Conservation (phyloP, 2,329 filamentous ascomycete species). For the Botrytis deweyae region DNA sequence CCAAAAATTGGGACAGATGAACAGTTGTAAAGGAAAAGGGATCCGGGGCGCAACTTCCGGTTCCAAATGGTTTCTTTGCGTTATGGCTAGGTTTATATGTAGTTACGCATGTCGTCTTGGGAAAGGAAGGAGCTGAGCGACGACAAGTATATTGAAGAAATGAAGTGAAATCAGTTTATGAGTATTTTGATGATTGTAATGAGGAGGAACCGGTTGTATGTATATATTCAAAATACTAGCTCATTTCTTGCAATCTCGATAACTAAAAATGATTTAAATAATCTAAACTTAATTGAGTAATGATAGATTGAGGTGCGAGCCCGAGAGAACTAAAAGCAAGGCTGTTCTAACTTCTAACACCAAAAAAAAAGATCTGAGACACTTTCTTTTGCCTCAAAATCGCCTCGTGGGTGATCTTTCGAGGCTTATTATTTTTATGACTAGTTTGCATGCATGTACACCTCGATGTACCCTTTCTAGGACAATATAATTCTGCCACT, state of each 20-base stretch:
- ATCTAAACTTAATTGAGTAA: background rate
- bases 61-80: slow-evolving; percentile 14
- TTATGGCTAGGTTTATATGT: slow-evolving; percentile 7
- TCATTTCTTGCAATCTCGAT: background rate
- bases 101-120: slow-evolving; percentile 5
- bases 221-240: slow-evolving; percentile 8
- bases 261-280: background rate
- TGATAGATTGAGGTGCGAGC: too few relatives aligned
- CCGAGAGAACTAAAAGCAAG: background rate
- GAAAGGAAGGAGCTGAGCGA: slow-evolving; percentile 3
- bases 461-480: background rate
- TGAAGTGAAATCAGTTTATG: background rate
- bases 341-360: slow-evolving; percentile 4
- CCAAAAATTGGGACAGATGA: slow-evolving; percentile 18
- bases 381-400: slow-evolving; percentile 13
- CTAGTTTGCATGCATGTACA: background rate
- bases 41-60: slow-evolving; percentile 6
- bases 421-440: background rate
- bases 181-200: background rate
- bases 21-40: slow-evolving; percentile 20
- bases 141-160: slow-evolving; percentile 7
- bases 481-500: background rate
- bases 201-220: background rate
- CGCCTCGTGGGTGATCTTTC: slow-evolving; percentile 8
- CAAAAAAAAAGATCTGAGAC: slow-evolving; percentile 1